Evolutionary conservation across 2,329 filamentous ascomycete genomes (phyloP).

Genomic region (Coniosporium tulheliwenetii): DNA sequence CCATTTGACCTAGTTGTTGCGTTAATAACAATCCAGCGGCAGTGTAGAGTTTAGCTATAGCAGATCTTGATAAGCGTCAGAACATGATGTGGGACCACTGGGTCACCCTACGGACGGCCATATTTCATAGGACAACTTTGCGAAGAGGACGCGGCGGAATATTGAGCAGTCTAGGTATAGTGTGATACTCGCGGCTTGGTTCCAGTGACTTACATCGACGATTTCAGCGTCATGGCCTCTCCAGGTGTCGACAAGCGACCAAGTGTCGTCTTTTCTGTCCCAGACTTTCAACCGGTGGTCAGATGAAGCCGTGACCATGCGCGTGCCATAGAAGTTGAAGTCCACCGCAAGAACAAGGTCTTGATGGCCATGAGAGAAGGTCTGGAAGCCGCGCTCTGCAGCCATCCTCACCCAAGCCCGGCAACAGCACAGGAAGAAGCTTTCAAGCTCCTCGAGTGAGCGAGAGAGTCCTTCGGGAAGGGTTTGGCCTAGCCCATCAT

Average conservation of each 20-base stretch:
- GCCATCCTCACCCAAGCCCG: background rate
- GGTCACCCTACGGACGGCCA: too few species aligned
- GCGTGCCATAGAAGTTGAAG: constrained; percentile 85
- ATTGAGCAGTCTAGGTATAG: too few species aligned
- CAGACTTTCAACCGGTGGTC: constrained; percentile 90
- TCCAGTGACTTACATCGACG: constrained; percentile 47
- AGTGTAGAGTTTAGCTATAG: constrained; percentile 7
- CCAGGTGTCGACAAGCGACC: constrained; percentile 77
- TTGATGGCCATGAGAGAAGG: constrained; percentile 59
- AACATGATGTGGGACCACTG: too few species aligned
- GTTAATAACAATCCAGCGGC: background rate
- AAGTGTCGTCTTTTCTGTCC: constrained; percentile 60
- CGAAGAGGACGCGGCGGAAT: too few species aligned
- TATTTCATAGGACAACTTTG: too few species aligned
- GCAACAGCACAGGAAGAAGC: too few species aligned
- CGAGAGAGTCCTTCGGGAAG: too few species aligned
- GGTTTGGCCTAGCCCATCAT: too few species aligned
- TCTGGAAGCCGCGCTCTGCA: constrained; percentile 21
- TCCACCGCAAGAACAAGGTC: constrained; percentile 73
- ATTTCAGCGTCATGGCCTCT: constrained; percentile 82
- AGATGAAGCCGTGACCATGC: constrained; percentile 78
- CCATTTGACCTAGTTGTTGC: constrained; percentile 60
- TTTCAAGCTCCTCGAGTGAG: too few species aligned
- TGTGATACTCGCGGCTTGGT: background rate
- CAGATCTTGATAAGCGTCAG: background rate